phyloP scores from a whole-genome alignment of 2,329 filamentous ascomycete species.

The Alternaria sp. region DNA sequence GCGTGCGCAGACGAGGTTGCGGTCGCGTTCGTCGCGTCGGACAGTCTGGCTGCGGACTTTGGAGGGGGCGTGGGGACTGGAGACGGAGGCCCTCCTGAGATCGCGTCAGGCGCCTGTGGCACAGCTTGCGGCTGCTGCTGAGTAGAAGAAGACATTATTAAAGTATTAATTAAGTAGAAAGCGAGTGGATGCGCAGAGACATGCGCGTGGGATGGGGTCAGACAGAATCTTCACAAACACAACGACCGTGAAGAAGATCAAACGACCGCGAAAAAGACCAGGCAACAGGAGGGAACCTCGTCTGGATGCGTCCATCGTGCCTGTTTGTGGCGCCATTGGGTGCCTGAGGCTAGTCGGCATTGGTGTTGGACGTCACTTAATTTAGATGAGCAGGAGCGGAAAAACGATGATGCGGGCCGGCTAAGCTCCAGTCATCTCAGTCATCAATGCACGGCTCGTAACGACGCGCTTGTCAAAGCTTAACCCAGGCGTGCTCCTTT shows the following conservation, averaged over 20 bases:
- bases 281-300: constrained; percentile 4
- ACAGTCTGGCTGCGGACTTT: constrained; percentile 3
- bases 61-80: background rate
- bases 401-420: background rate
- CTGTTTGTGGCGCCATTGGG: constrained; percentile 1
- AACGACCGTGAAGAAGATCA: constrained; percentile 2
- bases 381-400: constrained; percentile 1
- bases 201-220: constrained; percentile 5
- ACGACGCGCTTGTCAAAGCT: background rate
- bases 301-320: background rate
- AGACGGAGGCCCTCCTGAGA: background rate
- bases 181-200: constrained; percentile 17
- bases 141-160: constrained; percentile 21
- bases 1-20: background rate
- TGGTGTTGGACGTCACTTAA: constrained; percentile 1
- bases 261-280: background rate
- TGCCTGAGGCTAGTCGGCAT: constrained; percentile 10
- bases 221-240: constrained; percentile 2
- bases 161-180: constrained; percentile 4
- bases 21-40: constrained; percentile 3
- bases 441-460: constrained; percentile 3
- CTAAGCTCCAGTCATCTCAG: background rate
- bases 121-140: background rate
- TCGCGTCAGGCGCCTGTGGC: constrained; percentile 4
- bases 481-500: background rate